phyloP scores from a whole-genome alignment of 257 asterid species.

The Verbena officinalis region DNA sequence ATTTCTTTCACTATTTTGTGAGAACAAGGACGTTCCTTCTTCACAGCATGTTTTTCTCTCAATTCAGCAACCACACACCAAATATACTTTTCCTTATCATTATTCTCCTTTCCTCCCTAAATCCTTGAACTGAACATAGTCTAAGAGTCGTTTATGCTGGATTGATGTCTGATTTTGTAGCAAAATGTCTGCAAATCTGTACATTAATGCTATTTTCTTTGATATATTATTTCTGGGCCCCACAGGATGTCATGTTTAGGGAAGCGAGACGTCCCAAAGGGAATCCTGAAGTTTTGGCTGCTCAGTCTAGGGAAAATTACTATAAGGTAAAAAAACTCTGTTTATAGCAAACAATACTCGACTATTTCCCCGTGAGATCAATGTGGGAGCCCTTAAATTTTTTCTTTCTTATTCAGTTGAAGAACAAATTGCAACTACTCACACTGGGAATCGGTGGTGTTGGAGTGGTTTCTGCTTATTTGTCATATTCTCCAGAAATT shows the following conservation, averaged over 20 bases:
- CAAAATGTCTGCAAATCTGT: background rate
- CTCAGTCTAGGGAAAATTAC: slow-evolving; percentile 83
- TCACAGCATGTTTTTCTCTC: too few relatives aligned
- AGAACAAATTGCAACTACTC: slow-evolving; percentile 70
- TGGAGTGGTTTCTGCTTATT: slow-evolving; percentile 75
- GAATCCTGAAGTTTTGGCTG: slow-evolving; percentile 84
- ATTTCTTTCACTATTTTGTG: too few relatives aligned
- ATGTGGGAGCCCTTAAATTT: slow-evolving; percentile 15
- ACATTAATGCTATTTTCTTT: background rate
- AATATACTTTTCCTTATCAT: too few relatives aligned
- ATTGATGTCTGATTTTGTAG: slow-evolving; percentile 20
- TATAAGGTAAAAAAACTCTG: slow-evolving; percentile 51
- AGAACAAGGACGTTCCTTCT: too few relatives aligned
- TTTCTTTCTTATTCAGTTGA: slow-evolving; percentile 52
- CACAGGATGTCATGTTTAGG: slow-evolving; percentile 81
- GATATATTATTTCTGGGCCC: slow-evolving; percentile 7
- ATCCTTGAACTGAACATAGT: background rate
- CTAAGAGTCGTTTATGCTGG: slow-evolving; percentile 1
- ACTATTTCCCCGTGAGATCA: background rate
- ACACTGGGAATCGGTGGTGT: slow-evolving; percentile 82
- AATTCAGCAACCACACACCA: too few relatives aligned
- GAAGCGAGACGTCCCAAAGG: slow-evolving; percentile 70
- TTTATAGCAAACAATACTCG: background rate
- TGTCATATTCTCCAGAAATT: slow-evolving; percentile 85
- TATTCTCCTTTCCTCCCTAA: too few relatives aligned